Evolutionary conservation across 257 asterid species (phyloP), one percentile per base, ranked within the genome.

Genomic region (Striga asiatica): DNA sequence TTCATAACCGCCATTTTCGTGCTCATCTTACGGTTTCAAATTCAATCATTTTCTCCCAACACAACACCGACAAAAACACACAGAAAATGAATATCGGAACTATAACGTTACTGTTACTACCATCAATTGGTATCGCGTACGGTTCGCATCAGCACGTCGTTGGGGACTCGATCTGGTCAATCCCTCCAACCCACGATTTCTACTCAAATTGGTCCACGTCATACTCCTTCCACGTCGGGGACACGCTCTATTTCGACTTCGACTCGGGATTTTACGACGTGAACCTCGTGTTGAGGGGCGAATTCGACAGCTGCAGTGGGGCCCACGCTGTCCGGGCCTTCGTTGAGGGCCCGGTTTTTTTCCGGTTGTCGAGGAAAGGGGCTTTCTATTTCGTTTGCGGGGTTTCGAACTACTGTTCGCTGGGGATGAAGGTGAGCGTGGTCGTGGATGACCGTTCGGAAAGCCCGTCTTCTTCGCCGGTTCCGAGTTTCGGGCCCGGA

Each of bases 151-250:
- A 29, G 21, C 69, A 71, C 58, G 54, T 16, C 1, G 89, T 85
- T 4, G 95, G 95, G 10, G 93, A 78, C 61, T 71, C 80, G 5
- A 65, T 78, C 21, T 80, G 95, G 95, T 80, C 95, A 2, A 76
- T 82, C 31, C 88, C 93, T 35, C 72, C 78, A 1, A 62, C 66
- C 11, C 54, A 58, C 42, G 61, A 66, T 70, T 85, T 82, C 73
- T 85, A 80, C 69, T 39, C 70, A 17, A 76, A 80, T 28, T 82
- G 95, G 93, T 80, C 95, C 8, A 74, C 89, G 14, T 71, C 82
- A 7, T 61, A 52, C 7, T 31, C 72, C 28, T 85, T 82, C 56
- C 73, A 67, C 8, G 35, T 67, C 1, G 84, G 85, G 61, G 95
- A 82, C 10, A 58, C 81, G 10, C 81, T 82, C n/a, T 71, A 67